Evolutionary conservation across 2,329 filamentous ascomycete genomes (phyloP), one percentile per base, ranked within the genome.

Genomic region (Xylaria sp.): DNA sequence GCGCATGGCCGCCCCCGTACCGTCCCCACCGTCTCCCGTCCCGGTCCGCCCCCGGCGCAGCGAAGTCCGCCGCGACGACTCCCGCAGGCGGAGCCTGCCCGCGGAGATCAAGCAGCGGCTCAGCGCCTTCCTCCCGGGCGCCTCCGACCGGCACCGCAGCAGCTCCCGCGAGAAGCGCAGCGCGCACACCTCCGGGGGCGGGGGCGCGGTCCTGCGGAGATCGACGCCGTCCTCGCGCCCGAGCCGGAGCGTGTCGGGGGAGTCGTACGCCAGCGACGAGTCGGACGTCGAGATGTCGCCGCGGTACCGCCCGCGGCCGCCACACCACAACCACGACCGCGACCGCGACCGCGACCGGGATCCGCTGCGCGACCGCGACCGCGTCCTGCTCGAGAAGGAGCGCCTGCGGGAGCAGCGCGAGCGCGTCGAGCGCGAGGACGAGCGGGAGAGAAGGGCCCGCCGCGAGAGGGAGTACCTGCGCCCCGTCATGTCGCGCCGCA

Each of bases 51-150:
- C 56, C 13, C 62, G 59, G 40, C 66, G 61, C 19, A 59, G 56
- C 43, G 66, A 68, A 13, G 11, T 63, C 18, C 63, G 63, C 41
- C 52, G 60, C 2, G 63, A 68, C 29, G 67, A 69, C 7, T 38
- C 59, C 21, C 63, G 64, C 29, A 61, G 62, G 37, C 57, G 56
- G n/a, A 69, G 66, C 39, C 40, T 69, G 6, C 64, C 63, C 7
- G 58, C 67, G 8, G 64, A 65, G 41, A 58, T 71, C 40, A 66
- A 65, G 40, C 63, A 67, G 13, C 68, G 63, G 39, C 24, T 69
- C 11, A 54, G 54, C 16, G 64, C 67, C 3, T 56, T 70, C n/a
- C 53, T 70, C 5, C 55, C 56, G 2, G 63, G 63, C 17, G 63
- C 67, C 9, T 49, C 59, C 21, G 62, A 65, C 22, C 61, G 67